These are phyloP conservation scores for Lactarius quietus DNA, from an alignment of 768 basidiomycete species.

Conservation along the genomic window DNA sequence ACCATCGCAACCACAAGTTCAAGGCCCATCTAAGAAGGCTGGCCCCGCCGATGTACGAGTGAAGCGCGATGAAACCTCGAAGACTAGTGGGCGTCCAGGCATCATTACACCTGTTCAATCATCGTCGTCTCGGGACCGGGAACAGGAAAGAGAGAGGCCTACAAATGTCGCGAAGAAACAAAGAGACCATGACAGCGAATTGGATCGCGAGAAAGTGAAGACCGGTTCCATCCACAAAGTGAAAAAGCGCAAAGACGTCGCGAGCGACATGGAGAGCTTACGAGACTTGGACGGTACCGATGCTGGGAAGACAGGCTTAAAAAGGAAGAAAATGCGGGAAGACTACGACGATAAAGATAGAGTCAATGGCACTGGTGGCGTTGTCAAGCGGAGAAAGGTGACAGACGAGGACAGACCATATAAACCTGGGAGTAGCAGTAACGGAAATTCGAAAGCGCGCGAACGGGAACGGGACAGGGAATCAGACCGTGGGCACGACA, in stretches of 20 bases:
- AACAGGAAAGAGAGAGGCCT: constrained; percentile 17
- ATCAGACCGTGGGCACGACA: constrained; percentile 18
- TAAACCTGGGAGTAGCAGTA: constrained; percentile 18
- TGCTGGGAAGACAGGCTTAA: constrained; percentile 17
- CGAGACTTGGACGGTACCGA: constrained; percentile 28
- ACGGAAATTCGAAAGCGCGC: constrained; percentile 18
- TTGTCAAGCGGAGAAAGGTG: constrained; percentile 24
- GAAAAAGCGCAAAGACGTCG: constrained; percentile 23
- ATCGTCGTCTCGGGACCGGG: constrained; percentile 26
- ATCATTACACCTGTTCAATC: constrained; percentile 33
- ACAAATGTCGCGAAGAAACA: constrained; percentile 8
- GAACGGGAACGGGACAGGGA: constrained; percentile 26
- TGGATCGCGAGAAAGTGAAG: constrained; percentile 17
- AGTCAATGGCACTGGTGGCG: neutral
- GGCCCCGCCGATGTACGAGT: constrained; percentile 32
- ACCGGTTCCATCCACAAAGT: neutral
- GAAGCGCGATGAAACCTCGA: constrained; percentile 31
- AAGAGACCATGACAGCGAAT: constrained; percentile 17
- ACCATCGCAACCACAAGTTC: constrained; percentile 21
- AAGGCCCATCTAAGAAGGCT: constrained; percentile 28
- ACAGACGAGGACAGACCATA: constrained; percentile 23
- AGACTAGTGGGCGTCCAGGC: constrained; percentile 35
- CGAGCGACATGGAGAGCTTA: constrained; percentile 20
- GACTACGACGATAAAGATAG: constrained; percentile 29
- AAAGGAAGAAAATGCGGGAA: constrained; percentile 30